Evolutionary conservation across 2,329 filamentous ascomycete species (phyloP), one percentile per base, ranked within the genome.

Genomic region (Claviceps sp.): DNA sequence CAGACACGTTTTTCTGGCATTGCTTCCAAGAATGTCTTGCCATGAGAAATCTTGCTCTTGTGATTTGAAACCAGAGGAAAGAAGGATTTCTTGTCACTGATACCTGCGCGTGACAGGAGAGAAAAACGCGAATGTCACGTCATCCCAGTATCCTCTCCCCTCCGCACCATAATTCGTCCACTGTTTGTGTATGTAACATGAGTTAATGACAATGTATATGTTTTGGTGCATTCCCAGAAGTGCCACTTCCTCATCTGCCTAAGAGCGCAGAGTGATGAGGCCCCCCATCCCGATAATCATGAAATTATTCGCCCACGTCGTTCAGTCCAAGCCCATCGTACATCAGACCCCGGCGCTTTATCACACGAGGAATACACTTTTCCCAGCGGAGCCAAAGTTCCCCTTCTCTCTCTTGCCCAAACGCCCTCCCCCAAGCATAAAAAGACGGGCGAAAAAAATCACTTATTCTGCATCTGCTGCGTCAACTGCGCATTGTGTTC

Each of bases 401-500:
- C 39, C 16, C 39, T 7, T 17, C 8, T 40, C 16, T 17, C 39
- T 41, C n/a, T 10, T 8, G 14, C n/a, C 6, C n/a, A 16, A 41
- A 16, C n/a, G 39, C n/a, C 14, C 22, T 22, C 8, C 8, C 8
- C 10, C 1, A n/a, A 41, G 39, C 6, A 24, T 14, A 24, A 14
- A 14, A 2, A 16, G 6, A 5, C 22, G 11, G 11, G 19, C 19
- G 19, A 19, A 14, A 5, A 11, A 14, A 6, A 58, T 63, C 72
- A 73, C 62, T 70, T 71, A 57, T 70, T 67, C 60, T 70, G 70
- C 71, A 76, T 71, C 62, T 70, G 68, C 63, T 78, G 72, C 61
- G 71, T 69, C 56, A 76, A 73, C 73, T 82, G 78, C 61, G 77
- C 75, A 58, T 82, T 84, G 65, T 83, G 77, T 68, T 84, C 81